Percentiles rank a stretch among this genome's conserved stretches.
These are phyloP conservation scores for Saccharomycopsis fodiens DNA, from an alignment of 805 yeast genomes.

Conservation along the genomic window DNA sequence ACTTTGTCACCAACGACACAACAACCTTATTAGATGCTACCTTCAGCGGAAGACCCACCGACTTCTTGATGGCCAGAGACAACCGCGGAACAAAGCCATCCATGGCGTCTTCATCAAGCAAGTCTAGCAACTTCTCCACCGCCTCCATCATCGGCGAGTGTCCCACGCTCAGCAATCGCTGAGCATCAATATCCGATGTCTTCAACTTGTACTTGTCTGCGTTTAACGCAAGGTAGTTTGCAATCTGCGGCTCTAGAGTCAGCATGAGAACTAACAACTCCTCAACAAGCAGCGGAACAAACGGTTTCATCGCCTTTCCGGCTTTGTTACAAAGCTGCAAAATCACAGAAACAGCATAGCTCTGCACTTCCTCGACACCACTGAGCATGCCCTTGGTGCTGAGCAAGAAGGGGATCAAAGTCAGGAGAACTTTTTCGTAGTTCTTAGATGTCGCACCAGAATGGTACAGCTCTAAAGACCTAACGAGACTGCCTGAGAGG, in stretches of 20 bases:
- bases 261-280: slow-evolving; percentile 71
- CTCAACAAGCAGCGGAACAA: slow-evolving; percentile 58
- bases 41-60: slow-evolving; percentile 89
- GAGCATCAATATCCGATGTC: slow-evolving; percentile 66
- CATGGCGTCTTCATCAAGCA: slow-evolving; percentile 45
- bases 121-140: slow-evolving; percentile 59
- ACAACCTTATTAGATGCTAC: slow-evolving; percentile 74
- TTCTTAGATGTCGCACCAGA: slow-evolving; percentile 2
- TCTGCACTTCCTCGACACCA: slow-evolving; percentile 78
- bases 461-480: slow-evolving; percentile 42
- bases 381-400: slow-evolving; percentile 75
- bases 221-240: slow-evolving; percentile 78
- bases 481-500: slow-evolving; percentile 55
- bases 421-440: slow-evolving; percentile 29
- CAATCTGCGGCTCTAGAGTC: slow-evolving; percentile 82
- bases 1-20: slow-evolving; percentile 41
- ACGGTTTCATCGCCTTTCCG: slow-evolving; percentile 50
- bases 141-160: slow-evolving; percentile 87
- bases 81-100: slow-evolving; percentile 43
- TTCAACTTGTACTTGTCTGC: slow-evolving; percentile 81
- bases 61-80: slow-evolving; percentile 47
- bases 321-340: slow-evolving; percentile 60
- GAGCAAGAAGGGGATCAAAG: slow-evolving; percentile 68
- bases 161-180: slow-evolving; percentile 64
- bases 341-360: slow-evolving; percentile 70